Conservation (phyloP, 805 yeast species). For the Kazachstania martiniae region DNA sequence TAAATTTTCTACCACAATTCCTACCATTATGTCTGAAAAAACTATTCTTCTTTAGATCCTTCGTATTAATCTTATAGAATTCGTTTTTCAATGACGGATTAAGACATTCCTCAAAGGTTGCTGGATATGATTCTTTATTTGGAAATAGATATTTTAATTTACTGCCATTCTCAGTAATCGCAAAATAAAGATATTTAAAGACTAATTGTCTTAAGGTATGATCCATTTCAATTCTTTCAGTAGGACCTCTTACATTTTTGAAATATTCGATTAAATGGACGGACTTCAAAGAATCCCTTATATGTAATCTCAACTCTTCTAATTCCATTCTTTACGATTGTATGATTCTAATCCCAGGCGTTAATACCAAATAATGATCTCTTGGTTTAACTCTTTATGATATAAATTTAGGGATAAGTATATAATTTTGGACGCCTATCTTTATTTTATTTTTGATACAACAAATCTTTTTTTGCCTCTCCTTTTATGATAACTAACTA, state of each 20-base stretch:
- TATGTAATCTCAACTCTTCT: slow-evolving; percentile 1
- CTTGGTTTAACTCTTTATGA: too few relatives aligned
- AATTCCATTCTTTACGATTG: too few relatives aligned
- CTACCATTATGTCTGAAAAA: slow-evolving; percentile 41
- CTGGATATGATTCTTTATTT: slow-evolving; percentile 10
- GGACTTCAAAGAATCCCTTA: slow-evolving; percentile 8
- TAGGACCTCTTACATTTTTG: slow-evolving; percentile 17
- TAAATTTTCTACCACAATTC: slow-evolving; percentile 58
- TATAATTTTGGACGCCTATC: too few relatives aligned
- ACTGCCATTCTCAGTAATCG: slow-evolving; percentile 31
- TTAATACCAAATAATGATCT: too few relatives aligned
- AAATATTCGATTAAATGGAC: slow-evolving; percentile 14
- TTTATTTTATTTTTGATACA: too few relatives aligned
- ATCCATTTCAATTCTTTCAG: slow-evolving; percentile 22
- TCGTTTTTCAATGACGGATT: slow-evolving; percentile 6
- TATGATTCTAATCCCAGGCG: too few relatives aligned
- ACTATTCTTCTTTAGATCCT: slow-evolving; percentile 8
- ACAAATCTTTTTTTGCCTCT: too few relatives aligned
- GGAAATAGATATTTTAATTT: slow-evolving; percentile 26
- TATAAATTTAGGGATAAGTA: too few relatives aligned
- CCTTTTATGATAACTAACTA: too few relatives aligned
- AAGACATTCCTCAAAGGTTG: slow-evolving; percentile 11
- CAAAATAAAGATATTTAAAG: slow-evolving; percentile 25
- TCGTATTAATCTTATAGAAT: slow-evolving; percentile 5
- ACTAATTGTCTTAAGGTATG: slow-evolving; percentile 14